A percentile compares a stretch with the other conserved stretches of the same genome.
phyloP scores from a whole-genome alignment of 164 flowering plant genomes.

The Magnolia sinica region DNA sequence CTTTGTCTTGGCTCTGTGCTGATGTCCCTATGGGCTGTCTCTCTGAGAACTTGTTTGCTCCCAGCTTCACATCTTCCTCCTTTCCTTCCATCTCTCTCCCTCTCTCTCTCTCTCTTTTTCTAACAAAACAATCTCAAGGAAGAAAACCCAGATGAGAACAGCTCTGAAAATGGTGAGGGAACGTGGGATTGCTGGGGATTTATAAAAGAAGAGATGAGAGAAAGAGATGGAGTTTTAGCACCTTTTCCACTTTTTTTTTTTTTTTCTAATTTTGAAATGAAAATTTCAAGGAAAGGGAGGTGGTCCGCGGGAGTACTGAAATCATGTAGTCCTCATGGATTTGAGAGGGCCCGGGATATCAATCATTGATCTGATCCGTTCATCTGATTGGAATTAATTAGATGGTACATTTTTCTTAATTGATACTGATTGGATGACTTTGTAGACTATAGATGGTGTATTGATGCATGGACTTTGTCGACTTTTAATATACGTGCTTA shows the following conservation, averaged over 20 bases:
- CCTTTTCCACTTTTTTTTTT: too few relatives aligned
- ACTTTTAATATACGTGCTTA: too few relatives aligned
- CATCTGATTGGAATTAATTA: too few relatives aligned
- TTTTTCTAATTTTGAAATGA: too few relatives aligned
- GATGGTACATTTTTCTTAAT: neutral
- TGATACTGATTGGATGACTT: neutral
- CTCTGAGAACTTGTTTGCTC: constrained; percentile 62
- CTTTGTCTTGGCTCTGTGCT: constrained; percentile 50
- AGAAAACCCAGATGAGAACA: neutral
- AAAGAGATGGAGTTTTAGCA: neutral
- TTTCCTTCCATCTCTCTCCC: constrained; percentile 41
- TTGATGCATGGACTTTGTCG: too few relatives aligned
- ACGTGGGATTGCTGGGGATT: neutral
- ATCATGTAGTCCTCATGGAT: too few relatives aligned
- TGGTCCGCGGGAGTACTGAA: neutral
- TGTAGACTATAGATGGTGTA: too few relatives aligned
- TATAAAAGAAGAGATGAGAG: neutral
- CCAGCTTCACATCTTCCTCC: constrained; percentile 54
- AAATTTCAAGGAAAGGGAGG: neutral
- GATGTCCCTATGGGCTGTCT: constrained; percentile 59
- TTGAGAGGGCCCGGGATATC: neutral
- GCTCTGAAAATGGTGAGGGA: neutral
- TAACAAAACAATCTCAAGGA: neutral
- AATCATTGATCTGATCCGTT: neutral
- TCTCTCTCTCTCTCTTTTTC: neutral